Evolutionary conservation across 495 filamentous ascomycete genomes (phyloP).

Genomic region (Penicillium chermesinum): DNA sequence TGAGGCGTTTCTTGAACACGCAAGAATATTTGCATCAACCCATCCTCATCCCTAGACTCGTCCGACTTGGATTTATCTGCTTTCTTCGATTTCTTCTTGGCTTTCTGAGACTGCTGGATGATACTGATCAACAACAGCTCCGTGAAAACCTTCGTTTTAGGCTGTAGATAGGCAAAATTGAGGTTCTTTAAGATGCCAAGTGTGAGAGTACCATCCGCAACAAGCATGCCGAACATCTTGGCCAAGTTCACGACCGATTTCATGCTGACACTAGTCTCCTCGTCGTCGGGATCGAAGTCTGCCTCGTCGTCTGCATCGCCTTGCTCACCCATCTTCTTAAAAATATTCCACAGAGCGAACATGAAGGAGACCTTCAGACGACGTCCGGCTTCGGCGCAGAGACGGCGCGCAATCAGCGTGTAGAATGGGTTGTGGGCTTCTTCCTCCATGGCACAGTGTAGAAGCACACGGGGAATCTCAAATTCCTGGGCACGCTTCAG

Average conservation of each 20-base stretch:
- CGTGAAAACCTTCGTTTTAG: slow-evolving; percentile 69
- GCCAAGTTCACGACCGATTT: slow-evolving; percentile 83
- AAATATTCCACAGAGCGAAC: slow-evolving; percentile 80
- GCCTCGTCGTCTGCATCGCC: slow-evolving; percentile 48
- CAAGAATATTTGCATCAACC: slow-evolving; percentile 60
- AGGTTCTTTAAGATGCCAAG: slow-evolving; percentile 69
- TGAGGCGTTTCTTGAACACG: slow-evolving; percentile 54
- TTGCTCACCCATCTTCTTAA: slow-evolving; percentile 75
- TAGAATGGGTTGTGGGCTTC: slow-evolving; percentile 90
- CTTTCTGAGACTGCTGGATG: slow-evolving; percentile 57
- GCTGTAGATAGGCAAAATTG: slow-evolving; percentile 71
- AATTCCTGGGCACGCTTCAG: slow-evolving; percentile 80
- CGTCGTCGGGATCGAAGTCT: slow-evolving; percentile 47
- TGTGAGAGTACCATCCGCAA: slow-evolving; percentile 59
- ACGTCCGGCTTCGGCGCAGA: slow-evolving; percentile 60
- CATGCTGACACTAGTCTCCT: slow-evolving; percentile 42
- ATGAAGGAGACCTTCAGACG: slow-evolving; percentile 78
- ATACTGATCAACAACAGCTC: slow-evolving; percentile 74
- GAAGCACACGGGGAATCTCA: slow-evolving; percentile 81
- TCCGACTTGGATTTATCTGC: slow-evolving; percentile 20
- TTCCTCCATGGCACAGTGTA: slow-evolving; percentile 83
- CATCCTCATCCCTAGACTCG: slow-evolving; percentile 42
- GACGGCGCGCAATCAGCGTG: slow-evolving; percentile 68
- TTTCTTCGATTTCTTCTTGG: slow-evolving; percentile 24
- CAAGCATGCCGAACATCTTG: slow-evolving; percentile 72